Base-by-base conservation (phyloP, 2,329 filamentous ascomycete genomes). In the Fusarium tupiense region DNA sequence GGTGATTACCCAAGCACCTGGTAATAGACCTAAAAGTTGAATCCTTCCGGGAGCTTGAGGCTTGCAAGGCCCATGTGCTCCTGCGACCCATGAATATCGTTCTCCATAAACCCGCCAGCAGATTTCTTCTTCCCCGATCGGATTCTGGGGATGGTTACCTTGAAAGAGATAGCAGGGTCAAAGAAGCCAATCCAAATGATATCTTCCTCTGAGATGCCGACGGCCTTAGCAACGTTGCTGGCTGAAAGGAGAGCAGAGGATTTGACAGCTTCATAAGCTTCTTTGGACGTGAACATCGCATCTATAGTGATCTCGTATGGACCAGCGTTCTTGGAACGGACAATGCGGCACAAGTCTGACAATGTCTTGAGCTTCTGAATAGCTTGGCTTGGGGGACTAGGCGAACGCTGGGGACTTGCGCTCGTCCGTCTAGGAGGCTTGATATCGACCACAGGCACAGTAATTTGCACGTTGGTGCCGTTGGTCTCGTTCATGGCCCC, bases 261-360 rank as follows among this genome's bases (percentile, higher is more conserved):
- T 22, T 71, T 75, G 8, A 78, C 17, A 2, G 50, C 29, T 4
- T 77, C 33, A 64, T 84, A 88, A 0, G 77, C 74, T 1, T 74
- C 75, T 17, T 73, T 61, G 1, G 80, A 77, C 1, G 77, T 77
- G 73, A 89, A 89, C 60, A 89, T 85, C 41, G 87, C 81, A 63
- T 89, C 87, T 33, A 88, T 82, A 0, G 87, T 88, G 35, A 89
- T 81, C 69, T 89, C 86, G 66, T 83, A 89, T 3, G 77, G 77
- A 1, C 77, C 77, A 1, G 77, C 80, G 50, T 88, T 88, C 74
- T 89, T 89, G 20, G 85, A 86, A 1, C 87, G 82, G 2, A 88
- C 72, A 5, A 87, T 80, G 6, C 78, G 80, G 0, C 85, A 83
- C 8, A 87, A 54, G 35, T 85, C 83, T 1, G 80, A 71, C 13